Conservation (phyloP, 108 stramenopile genomes). For the Phaeodactylum tricornutum region DNA sequence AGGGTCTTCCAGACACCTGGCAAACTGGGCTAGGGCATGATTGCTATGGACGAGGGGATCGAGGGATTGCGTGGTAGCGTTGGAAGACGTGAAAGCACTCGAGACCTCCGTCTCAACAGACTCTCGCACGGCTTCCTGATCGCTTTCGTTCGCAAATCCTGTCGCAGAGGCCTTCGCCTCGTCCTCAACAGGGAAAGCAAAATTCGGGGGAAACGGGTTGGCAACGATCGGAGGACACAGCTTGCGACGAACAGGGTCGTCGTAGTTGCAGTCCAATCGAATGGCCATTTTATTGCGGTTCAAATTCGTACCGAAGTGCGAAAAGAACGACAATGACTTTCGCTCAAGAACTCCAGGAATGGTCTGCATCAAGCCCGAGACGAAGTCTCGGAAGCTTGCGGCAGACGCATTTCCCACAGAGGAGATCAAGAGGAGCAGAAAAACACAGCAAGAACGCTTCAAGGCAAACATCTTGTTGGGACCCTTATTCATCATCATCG, state of each 20-base stretch:
- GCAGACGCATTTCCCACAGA: too few relatives aligned
- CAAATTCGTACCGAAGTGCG: background rate
- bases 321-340: constrained; percentile 1
- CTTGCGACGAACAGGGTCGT: background rate
- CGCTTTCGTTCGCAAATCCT: background rate
- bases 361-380: too few relatives aligned
- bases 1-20: constrained; percentile 1
- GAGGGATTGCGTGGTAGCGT: background rate
- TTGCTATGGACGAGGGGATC: too few relatives aligned
- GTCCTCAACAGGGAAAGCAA: background rate
- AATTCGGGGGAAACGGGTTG: too few relatives aligned
- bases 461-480: too few relatives aligned
- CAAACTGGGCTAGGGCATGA: background rate
- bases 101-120: background rate
- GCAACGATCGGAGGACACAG: constrained; percentile 3
- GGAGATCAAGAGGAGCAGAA: too few relatives aligned
- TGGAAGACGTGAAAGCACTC: background rate
- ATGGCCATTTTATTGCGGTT: background rate
- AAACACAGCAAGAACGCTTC: too few relatives aligned
- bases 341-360: background rate
- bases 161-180: background rate
- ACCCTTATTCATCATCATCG: too few relatives aligned
- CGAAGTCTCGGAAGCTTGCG: too few relatives aligned
- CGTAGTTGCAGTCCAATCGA: constrained; percentile 1
- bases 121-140: background rate